Evolutionary conservation across 805 yeast species (phyloP).

Genomic region (Lachancea sp.): DNA sequence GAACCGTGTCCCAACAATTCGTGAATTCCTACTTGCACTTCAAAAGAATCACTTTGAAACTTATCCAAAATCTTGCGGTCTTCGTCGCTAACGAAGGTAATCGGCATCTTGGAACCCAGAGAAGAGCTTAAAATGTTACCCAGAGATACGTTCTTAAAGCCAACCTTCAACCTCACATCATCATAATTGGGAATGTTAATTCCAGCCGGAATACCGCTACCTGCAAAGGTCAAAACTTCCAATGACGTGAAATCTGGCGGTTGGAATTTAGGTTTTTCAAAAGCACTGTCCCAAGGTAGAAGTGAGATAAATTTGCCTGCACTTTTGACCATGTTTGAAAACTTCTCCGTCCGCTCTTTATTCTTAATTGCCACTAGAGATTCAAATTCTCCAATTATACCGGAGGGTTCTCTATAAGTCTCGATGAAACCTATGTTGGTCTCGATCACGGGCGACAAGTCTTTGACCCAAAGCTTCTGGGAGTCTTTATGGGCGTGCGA

Average conservation of each 20-base stretch:
- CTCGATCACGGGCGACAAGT: constrained; percentile 69
- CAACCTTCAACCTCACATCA: constrained; percentile 74
- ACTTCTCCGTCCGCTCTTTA: constrained; percentile 77
- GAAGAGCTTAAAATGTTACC: constrained; percentile 80
- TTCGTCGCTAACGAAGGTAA: constrained; percentile 54
- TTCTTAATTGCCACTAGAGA: constrained; percentile 87
- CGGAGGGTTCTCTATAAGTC: constrained; percentile 88
- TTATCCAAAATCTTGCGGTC: constrained; percentile 56
- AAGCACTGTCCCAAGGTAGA: constrained; percentile 72
- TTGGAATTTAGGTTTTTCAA: constrained; percentile 77
- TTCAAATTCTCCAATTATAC: constrained; percentile 92
- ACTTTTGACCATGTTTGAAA: constrained; percentile 57
- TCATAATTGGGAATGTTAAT: constrained; percentile 91
- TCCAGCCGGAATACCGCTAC: constrained; percentile 89
- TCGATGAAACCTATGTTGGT: constrained; percentile 88
- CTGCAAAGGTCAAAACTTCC: constrained; percentile 84
- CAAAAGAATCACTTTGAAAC: constrained; percentile 77
- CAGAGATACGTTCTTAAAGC: constrained; percentile 83
- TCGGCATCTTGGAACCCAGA: constrained; percentile 41
- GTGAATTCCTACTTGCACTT: constrained; percentile 90
- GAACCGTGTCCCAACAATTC: constrained; percentile 89
- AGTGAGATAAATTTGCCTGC: constrained; percentile 59
- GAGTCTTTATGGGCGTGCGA: constrained; percentile 81
- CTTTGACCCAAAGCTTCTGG: constrained; percentile 84
- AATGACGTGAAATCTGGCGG: constrained; percentile 91